phyloP scores from a whole-genome alignment of 768 basidiomycete species.

The Tubosaeta brunneosetosa region DNA sequence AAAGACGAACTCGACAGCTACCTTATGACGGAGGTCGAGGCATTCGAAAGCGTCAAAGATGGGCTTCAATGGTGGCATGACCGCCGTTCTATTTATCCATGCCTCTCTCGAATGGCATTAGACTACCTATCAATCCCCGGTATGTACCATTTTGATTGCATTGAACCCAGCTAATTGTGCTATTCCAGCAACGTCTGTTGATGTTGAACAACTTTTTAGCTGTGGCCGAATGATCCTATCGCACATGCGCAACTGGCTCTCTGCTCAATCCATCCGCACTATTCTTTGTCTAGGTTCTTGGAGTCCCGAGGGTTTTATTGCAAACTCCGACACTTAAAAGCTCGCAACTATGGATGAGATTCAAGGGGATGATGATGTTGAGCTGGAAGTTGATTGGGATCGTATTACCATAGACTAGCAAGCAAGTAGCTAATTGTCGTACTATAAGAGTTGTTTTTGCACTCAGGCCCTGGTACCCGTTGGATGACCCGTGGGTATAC shows the following conservation, averaged over 20 bases:
- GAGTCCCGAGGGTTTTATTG: background rate
- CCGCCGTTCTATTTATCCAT: background rate
- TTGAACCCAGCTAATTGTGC: background rate
- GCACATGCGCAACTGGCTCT: too few relatives aligned
- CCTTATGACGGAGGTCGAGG: background rate
- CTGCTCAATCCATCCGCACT: too few relatives aligned
- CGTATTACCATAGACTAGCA: background rate
- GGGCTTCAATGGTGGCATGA: background rate
- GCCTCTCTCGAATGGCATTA: background rate
- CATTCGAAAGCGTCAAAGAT: background rate
- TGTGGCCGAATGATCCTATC: too few relatives aligned
- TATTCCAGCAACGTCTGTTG: slow-evolving; percentile 28
- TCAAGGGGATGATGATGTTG: background rate
- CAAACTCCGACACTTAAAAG: background rate
- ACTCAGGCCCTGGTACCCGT: background rate
- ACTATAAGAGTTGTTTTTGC: too few relatives aligned
- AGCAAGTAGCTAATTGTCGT: background rate
- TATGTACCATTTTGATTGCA: background rate
- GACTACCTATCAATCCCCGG: background rate
- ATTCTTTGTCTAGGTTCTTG: background rate
- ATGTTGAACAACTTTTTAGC: background rate
- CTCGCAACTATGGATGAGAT: background rate
- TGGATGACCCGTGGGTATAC: background rate
- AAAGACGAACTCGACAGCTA: background rate
- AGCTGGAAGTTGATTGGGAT: background rate